Evolutionary conservation across 345 rosid genomes (phyloP).

Genomic region (Limnanthes douglasii): DNA sequence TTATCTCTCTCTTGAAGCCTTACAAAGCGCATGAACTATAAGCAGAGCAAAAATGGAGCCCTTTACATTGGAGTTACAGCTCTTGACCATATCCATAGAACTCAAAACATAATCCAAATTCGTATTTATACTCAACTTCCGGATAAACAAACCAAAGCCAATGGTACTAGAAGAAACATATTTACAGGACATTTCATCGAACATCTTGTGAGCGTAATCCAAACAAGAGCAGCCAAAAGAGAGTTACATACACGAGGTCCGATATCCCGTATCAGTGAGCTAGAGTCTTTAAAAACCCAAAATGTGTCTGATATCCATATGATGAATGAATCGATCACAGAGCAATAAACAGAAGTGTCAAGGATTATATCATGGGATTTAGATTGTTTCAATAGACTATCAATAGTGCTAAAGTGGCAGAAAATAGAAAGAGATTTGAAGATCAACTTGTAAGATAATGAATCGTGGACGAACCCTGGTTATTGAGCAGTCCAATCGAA

Average conservation of each 20-base stretch:
- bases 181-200: conserved; percentile 40
- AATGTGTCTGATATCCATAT: conserved; percentile 38
- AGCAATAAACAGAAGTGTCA: conserved; percentile 32
- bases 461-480: conserved; percentile 56
- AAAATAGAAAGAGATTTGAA: conserved; percentile 55
- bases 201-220: conserved; percentile 39
- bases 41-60: conserved; percentile 63
- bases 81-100: conserved; percentile 35
- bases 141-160: conserved; percentile 62
- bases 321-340: conserved; percentile 31
- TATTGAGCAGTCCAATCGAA: conserved; percentile 91
- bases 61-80: conserved; percentile 19
- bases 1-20: conserved; percentile 39
- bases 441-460: conserved; percentile 51
- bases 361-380: conserved; percentile 31
- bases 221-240: conserved; percentile 31
- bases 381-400: conserved; percentile 39
- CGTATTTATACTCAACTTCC: conserved; percentile 29
- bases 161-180: conserved; percentile 32
- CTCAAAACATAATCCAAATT: conserved; percentile 25
- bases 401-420: conserved; percentile 45
- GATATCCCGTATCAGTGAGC: conserved; percentile 12
- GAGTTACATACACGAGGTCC: conserved; percentile 49
- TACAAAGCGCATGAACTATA: conserved; percentile 62
- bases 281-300: conserved; percentile 37